Percentiles rank a stretch among this genome's conserved stretches.
Conservation (phyloP, 306 rosid genomes). For the Begonia fuchsioides region DNA sequence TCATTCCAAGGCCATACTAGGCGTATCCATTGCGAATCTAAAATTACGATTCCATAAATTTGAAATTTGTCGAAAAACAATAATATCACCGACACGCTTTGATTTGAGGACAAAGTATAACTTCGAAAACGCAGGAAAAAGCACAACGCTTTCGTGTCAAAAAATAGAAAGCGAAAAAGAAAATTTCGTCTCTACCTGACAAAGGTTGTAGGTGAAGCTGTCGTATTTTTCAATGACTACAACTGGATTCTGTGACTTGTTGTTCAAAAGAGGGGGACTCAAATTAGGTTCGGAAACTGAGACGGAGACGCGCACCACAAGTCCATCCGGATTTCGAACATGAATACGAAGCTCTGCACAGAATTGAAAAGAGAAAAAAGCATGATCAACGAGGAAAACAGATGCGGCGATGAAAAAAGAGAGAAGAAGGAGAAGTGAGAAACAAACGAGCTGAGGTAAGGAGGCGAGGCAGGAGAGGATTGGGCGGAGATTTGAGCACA, state of each 20-base stretch:
- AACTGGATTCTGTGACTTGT: slow-evolving; percentile 21
- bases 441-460: background rate
- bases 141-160: too few relatives aligned
- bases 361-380: background rate
- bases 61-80: too few relatives aligned
- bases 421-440: too few relatives aligned
- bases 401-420: background rate
- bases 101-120: too few relatives aligned
- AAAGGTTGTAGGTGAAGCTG: slow-evolving; percentile 89
- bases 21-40: too few relatives aligned
- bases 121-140: too few relatives aligned
- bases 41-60: too few relatives aligned
- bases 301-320: slow-evolving; percentile 26
- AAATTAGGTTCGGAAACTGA: slow-evolving; percentile 9
- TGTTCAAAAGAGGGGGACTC: slow-evolving; percentile 9
- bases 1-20: too few relatives aligned
- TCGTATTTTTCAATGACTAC: slow-evolving; percentile 52
- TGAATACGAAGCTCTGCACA: slow-evolving; percentile 16
- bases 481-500: background rate
- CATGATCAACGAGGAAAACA: background rate
- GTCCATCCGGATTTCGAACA: slow-evolving; percentile 25
- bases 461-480: background rate
- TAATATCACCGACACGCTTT: too few relatives aligned
- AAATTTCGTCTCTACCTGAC: slow-evolving; percentile 41
- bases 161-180: background rate